These are phyloP conservation scores for Gillenia trifoliata DNA, from an alignment of 306 rosid species.

Conservation along the genomic window DNA sequence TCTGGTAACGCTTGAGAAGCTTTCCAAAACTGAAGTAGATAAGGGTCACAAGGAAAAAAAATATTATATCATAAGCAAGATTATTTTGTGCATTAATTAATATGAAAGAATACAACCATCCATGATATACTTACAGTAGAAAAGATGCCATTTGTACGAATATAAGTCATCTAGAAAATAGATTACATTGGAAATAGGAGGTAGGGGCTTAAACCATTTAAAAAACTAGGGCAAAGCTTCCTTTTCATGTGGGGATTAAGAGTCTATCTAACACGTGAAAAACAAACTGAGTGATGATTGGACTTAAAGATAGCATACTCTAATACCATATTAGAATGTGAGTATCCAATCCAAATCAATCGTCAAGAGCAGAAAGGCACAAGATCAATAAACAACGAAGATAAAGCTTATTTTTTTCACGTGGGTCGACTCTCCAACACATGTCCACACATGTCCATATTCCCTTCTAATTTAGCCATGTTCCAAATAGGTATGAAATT, in stretches of 20 bases:
- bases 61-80: background rate
- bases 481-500: background rate
- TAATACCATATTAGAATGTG: background rate
- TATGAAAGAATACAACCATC: background rate
- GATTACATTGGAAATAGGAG: background rate
- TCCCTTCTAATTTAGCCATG: background rate
- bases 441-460: background rate
- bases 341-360: background rate
- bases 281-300: too few species aligned
- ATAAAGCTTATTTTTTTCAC: too few species aligned
- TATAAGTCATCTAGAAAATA: background rate
- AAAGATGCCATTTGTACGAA: background rate
- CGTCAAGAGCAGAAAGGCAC: background rate
- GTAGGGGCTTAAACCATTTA: too few species aligned
- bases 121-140: background rate
- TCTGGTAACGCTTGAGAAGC: conserved; percentile 17
- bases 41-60: background rate
- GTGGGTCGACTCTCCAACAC: too few species aligned
- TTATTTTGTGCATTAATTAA: background rate
- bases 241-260: background rate
- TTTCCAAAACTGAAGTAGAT: conserved; percentile 8
- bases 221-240: too few species aligned
- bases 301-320: background rate
- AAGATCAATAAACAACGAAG: background rate
- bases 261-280: background rate